Percentiles rank a stretch among this genome's conserved stretches.
Conservation (phyloP, 2,329 filamentous ascomycete genomes). For the Pseudocercospora cruenta region DNA sequence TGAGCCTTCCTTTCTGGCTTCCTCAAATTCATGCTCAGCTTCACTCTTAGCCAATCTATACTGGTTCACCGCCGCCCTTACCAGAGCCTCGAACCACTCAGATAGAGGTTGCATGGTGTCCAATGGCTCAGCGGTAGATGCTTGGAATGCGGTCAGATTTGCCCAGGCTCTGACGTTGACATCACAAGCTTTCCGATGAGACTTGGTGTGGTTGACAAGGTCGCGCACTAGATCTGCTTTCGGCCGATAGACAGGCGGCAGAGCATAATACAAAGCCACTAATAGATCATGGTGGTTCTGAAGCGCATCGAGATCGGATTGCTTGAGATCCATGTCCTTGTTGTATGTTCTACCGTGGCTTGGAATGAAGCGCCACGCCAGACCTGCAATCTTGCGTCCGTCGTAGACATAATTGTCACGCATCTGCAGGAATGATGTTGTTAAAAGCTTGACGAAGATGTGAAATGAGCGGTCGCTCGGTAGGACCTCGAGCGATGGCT, state of each 20-base stretch:
- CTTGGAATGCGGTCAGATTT: constrained; percentile 60
- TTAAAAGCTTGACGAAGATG: constrained; percentile 62
- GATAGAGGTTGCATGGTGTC: constrained; percentile 53
- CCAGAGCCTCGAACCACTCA: constrained; percentile 59
- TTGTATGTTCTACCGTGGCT: constrained; percentile 64
- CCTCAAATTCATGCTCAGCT: constrained; percentile 57
- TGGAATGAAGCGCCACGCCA: constrained; percentile 60
- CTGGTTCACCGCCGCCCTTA: constrained; percentile 56
- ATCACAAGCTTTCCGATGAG: constrained; percentile 63
- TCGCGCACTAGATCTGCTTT: constrained; percentile 55
- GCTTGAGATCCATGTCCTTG: constrained; percentile 58
- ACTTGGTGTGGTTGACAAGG: constrained; percentile 60
- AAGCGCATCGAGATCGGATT: constrained; percentile 60
- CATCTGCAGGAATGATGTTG: constrained; percentile 54
- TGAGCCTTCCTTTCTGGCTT: constrained; percentile 40
- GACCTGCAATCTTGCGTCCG: constrained; percentile 58
- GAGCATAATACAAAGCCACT: constrained; percentile 62
- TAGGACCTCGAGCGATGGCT: constrained; percentile 49
- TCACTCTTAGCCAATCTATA: constrained; percentile 61
- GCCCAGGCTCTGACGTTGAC: constrained; percentile 62
- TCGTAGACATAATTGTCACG: constrained; percentile 45
- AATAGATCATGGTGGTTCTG: constrained; percentile 66
- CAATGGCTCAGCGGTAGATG: constrained; percentile 55
- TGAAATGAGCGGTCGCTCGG: constrained; percentile 60
- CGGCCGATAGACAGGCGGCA: constrained; percentile 58